Base-by-base conservation (phyloP, 2,329 filamentous ascomycete genomes). In the Aureobasidium vineae region DNA sequence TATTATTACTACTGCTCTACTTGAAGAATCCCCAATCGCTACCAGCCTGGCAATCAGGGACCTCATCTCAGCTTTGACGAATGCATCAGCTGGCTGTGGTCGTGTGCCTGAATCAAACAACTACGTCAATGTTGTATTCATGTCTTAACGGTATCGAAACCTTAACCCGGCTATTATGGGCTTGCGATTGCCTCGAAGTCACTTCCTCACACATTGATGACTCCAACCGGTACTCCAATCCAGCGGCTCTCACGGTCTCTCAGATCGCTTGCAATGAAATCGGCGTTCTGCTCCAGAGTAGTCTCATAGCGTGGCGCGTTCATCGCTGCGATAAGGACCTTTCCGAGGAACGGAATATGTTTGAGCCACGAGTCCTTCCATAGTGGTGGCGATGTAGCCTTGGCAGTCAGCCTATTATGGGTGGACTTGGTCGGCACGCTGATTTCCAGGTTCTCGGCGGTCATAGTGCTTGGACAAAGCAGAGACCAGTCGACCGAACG, bases 231-330 rank as follows among this genome's bases (percentile, higher is more conserved):
- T 56, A 68, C 71, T 31, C 77, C 76, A 64, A 73, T 71, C 72
- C 75, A 79, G 50, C 70, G 68, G 28, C 72, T 73, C 47, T 73
- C 70, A 1, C 53, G 60, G 38, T 40, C 71, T 66, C 74, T 76
- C 52, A 80, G 71, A 70, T 80, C 78, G 52, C 69, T 72, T 15
- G 78, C 77, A 50, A 81, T 74, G 54, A 80, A 78, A n/a, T 80
- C 79, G 2, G 78, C 79, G 66, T 77, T 76, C 65, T 77, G 74
- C 68, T 80, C 79, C 11, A 79, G 73, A 15, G 75, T 77, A 2
- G 76, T 79, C 19, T 67, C 59, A 71, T 80, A 79, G 19, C 75
- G 72, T 38, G 66, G 38, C 10, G 69, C 69, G 66, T 78, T 74
- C 65, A 74, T 73, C 1, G 67, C 69, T 7, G 70, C 65, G n/a